Base-by-base conservation (phyloP, 495 filamentous ascomycete genomes). In the Talaromyces nanjingensis region DNA sequence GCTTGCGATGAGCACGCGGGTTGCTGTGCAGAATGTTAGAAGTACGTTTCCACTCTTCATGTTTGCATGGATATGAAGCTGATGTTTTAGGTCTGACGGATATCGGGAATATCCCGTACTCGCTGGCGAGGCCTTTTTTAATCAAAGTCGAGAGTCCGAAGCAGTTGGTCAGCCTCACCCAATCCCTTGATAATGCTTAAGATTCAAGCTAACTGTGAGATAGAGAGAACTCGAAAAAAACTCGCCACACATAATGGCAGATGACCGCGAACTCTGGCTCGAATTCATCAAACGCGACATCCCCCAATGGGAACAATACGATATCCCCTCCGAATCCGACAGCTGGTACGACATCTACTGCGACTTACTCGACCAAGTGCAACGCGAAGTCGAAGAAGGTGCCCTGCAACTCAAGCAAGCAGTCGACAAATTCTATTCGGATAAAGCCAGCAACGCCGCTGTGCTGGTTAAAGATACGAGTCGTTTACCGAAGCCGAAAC, bases 251-350 rank as follows among this genome's bases (percentile, higher is more conserved):
- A 77, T 92, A 65, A 71, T 73, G 63, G 78, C 80, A 52, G 76
- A 84, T 49, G 81, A 86, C 64, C 77, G 72, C 33, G 88, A 91
- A 67, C 71, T 91, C 53, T 92, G 89, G 89, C 67, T 79, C 3
- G 76, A 80, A 11, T 84, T 91, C 71, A 89, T 92, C 70, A 84
- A 81, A 49, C 81, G 86, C 29, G 86, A 91, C 67, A 84, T 91
- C 62, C 85, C 84, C 3, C 72, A 78, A 47, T 89, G 84, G 82
- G 71, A 85, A 7, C 69, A 84, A 67, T 80, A 80, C 58, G 79
- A 82, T 31, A 62, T 83, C 20, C 89, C 87, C 12, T 74, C 79
- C 54, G 74, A 86, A 60, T 77, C 84, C 0, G 73, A 77, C 12
- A 81, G 79, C 47, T 91, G 88, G 87, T 84, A 84, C 63, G 82